These are phyloP conservation scores for Pseudocercospora vitis DNA, from an alignment of 2,329 filamentous ascomycete genomes.

Conservation along the genomic window DNA sequence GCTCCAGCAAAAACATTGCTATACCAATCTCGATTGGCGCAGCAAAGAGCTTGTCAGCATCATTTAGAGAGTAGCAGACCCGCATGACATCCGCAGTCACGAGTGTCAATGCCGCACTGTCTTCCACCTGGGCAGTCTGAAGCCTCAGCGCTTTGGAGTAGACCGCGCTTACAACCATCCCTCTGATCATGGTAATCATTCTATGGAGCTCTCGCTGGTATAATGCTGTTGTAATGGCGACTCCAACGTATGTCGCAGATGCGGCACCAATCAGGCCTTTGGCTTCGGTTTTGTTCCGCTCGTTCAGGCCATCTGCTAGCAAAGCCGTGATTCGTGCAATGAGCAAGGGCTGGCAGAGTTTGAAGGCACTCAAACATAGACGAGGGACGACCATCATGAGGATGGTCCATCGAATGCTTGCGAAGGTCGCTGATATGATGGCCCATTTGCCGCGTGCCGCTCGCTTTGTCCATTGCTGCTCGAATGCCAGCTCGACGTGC, in stretches of 20 bases:
- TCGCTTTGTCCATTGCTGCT: conserved; percentile 13
- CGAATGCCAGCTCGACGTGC: conserved; percentile 13
- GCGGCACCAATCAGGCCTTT: conserved; percentile 23
- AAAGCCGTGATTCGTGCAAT: conserved; percentile 19
- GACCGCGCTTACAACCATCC: conserved; percentile 21
- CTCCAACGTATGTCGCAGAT: conserved; percentile 20
- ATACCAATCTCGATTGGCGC: conserved; percentile 28
- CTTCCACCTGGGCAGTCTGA: conserved; percentile 16
- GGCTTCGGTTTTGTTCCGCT: conserved; percentile 9
- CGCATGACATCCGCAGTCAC: conserved; percentile 27
- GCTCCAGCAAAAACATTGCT: conserved; percentile 24
- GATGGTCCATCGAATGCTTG: conserved; percentile 10
- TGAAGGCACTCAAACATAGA: conserved; percentile 23
- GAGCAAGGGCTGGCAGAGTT: conserved; percentile 22
- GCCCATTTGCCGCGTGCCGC: conserved; percentile 4
- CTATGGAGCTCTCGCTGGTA: conserved; percentile 24
- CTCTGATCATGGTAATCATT: conserved; percentile 26
- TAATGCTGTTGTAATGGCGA: conserved; percentile 21
- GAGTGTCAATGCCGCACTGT: conserved; percentile 22
- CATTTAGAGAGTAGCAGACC: conserved; percentile 19
- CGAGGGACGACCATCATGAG: conserved; percentile 16
- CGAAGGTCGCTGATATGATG: conserved; percentile 11
- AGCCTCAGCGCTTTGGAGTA: conserved; percentile 20
- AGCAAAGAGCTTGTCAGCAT: conserved; percentile 24
- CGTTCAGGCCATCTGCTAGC: conserved; percentile 14